These are phyloP conservation scores for Kluyveromyces nonfermentans DNA, from an alignment of 805 yeast genomes.

Conservation along the genomic window DNA sequence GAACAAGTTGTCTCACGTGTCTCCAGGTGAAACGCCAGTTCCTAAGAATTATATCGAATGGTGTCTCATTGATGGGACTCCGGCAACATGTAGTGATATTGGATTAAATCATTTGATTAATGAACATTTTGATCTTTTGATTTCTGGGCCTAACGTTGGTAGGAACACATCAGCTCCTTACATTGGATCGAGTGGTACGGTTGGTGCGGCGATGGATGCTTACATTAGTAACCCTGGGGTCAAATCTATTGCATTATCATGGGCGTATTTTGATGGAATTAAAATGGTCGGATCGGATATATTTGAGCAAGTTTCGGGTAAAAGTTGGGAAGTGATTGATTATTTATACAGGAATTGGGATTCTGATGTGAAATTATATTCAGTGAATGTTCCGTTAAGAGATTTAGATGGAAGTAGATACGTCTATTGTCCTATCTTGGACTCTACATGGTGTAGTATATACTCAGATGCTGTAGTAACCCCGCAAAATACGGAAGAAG, in stretches of 20 bases:
- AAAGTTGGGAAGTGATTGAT: conserved; percentile 54
- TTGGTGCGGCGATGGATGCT: conserved; percentile 96
- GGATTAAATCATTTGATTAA: conserved; percentile 66
- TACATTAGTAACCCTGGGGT: conserved; percentile 48
- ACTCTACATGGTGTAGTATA: conserved; percentile 70
- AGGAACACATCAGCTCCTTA: conserved; percentile 85
- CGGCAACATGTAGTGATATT: conserved; percentile 90
- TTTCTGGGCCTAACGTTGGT: conserved; percentile 95
- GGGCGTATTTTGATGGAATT: conserved; percentile 55
- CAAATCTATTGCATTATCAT: conserved; percentile 72
- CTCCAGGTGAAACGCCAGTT: conserved; percentile 43
- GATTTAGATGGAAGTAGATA: conserved; percentile 40
- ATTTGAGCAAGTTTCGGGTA: conserved; percentile 54
- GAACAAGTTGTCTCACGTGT: conserved; percentile 63
- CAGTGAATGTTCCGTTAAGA: conserved; percentile 78
- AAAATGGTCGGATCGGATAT: conserved; percentile 41
- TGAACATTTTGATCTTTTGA: conserved; percentile 63
- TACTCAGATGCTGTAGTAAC: conserved; percentile 30
- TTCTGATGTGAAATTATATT: conserved; percentile 54
- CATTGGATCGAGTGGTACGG: conserved; percentile 86
- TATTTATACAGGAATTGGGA: conserved; percentile 54
- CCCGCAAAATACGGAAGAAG: conserved; percentile 20
- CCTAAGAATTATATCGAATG: conserved; percentile 53
- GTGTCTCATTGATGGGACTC: conserved; percentile 85
- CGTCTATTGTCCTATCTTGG: conserved; percentile 66